Evolutionary conservation across 2,329 filamentous ascomycete genomes (phyloP).

Genomic region (Periconia digitata): DNA sequence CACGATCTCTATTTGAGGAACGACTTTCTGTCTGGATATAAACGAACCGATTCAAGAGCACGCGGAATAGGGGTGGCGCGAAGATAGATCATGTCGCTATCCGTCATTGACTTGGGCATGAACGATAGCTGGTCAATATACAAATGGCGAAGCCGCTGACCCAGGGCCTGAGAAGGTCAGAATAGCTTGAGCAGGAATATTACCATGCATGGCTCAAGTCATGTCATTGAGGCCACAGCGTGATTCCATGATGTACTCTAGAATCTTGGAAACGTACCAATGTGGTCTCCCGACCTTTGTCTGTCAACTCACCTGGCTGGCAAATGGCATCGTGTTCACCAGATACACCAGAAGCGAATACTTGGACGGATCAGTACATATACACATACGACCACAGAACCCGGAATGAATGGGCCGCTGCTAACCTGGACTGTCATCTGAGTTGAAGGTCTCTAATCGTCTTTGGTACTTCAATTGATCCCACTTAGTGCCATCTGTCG

Average conservation of each 20-base stretch:
- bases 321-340: constrained; percentile 77
- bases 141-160: constrained; percentile 50
- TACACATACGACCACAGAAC: too few species aligned
- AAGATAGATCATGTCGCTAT: constrained; percentile 49
- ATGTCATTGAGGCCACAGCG: too few species aligned
- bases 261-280: too few species aligned
- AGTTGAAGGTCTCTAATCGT: constrained; percentile 79
- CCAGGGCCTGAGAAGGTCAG: too few species aligned
- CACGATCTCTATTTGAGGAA: too few species aligned
- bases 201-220: too few species aligned
- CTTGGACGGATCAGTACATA: too few species aligned
- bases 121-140: constrained; percentile 55
- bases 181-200: too few species aligned
- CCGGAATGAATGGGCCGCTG: too few species aligned
- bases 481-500: constrained; percentile 57
- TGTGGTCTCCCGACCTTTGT: constrained; percentile 53
- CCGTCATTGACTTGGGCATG: constrained; percentile 48
- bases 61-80: constrained; percentile 53
- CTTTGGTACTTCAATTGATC: constrained; percentile 65
- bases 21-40: too few species aligned
- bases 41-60: constrained; percentile 54
- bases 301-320: constrained; percentile 53
- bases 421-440: constrained; percentile 57
- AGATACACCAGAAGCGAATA: constrained; percentile 66
- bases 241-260: too few species aligned